Evolutionary conservation across 108 stramenopile genomes (phyloP).

Genomic region (Cylindrotheca fusiformis): DNA sequence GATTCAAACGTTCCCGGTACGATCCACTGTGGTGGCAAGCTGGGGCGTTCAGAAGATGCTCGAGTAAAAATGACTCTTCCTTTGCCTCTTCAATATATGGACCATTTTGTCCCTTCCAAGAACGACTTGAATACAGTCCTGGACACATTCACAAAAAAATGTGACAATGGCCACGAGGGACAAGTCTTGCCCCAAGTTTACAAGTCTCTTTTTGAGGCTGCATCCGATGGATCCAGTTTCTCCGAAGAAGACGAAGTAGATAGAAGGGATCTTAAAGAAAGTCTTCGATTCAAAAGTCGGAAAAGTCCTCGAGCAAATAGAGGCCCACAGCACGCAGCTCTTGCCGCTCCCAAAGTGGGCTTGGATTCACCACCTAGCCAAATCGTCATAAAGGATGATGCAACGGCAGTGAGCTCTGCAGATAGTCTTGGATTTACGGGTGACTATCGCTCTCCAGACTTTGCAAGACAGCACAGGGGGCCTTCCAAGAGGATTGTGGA

Average conservation of each 20-base stretch:
- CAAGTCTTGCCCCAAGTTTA: constrained; percentile 14
- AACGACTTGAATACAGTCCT: constrained; percentile 13
- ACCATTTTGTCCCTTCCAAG: constrained; percentile 15
- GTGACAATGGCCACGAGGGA: constrained; percentile 21
- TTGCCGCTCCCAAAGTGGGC: background rate
- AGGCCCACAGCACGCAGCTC: too few relatives aligned
- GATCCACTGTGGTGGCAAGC: constrained; percentile 19
- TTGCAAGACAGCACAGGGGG: too few relatives aligned
- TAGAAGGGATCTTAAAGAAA: background rate
- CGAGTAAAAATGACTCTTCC: constrained; percentile 30
- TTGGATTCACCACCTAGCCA: constrained; percentile 9
- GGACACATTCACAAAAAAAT: constrained; percentile 15
- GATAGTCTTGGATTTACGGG: background rate
- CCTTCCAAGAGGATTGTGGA: too few relatives aligned
- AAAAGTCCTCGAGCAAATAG: background rate
- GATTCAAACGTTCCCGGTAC: constrained; percentile 4
- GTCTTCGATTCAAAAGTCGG: background rate
- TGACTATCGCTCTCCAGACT: too few relatives aligned
- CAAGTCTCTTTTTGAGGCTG: constrained; percentile 19
- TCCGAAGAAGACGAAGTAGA: background rate
- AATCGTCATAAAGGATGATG: constrained; percentile 7
- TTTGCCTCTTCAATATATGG: constrained; percentile 25
- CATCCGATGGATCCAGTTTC: background rate
- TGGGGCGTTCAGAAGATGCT: constrained; percentile 14
- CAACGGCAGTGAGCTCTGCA: constrained; percentile 12